Evolutionary conservation across 805 yeast species (phyloP), one percentile per base, ranked within the genome.

Genomic region (Saccharomycopsis microspora): DNA sequence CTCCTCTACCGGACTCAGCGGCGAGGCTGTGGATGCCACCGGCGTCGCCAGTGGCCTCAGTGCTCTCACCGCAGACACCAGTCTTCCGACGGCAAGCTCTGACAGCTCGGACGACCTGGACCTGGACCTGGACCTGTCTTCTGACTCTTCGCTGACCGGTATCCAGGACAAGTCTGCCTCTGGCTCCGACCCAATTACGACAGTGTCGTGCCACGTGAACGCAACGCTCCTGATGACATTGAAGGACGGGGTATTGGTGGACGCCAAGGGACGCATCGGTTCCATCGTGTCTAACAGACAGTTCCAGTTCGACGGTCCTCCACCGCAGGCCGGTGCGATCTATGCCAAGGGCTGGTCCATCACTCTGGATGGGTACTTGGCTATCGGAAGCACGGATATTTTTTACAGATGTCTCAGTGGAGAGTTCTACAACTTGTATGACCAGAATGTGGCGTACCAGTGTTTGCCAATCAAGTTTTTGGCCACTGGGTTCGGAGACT

Each of bases 291-390:
- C 85, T 45, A 80, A 79, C 76, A 71, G 80, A 67, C 87, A 80
- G 66, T 78, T 80, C 74, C 85, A 80, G 66, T 80, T 79, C 60
- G 85, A 80, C 61, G 85, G 85, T 57, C 85, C 85, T 47, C 85
- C 85, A 47, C 85, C 86, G 56, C 86, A 80, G 69, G 82, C 80
- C 34, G 82, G 82, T 57, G 67, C 80, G 42, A 70, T 76, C 57
- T 75, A 71, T 58, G 81, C 84, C 52, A 75, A 73, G 40, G 82
- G 82, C 50, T 76, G 81, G 82, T 69, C 77, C 44, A 68, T 76
- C 50, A 69, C 75, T 45, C 57, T 60, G 51, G 77, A 70, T 38
- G 79, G 75, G 46, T 68, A 69, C 63, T 71, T 79, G 58, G 82
- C 82, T 32, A 60, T 79, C 48, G 85, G 84, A 61, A 63, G 65